These are phyloP conservation scores for Solanum chilense DNA, from an alignment of 257 asterid genomes.

Conservation along the genomic window DNA sequence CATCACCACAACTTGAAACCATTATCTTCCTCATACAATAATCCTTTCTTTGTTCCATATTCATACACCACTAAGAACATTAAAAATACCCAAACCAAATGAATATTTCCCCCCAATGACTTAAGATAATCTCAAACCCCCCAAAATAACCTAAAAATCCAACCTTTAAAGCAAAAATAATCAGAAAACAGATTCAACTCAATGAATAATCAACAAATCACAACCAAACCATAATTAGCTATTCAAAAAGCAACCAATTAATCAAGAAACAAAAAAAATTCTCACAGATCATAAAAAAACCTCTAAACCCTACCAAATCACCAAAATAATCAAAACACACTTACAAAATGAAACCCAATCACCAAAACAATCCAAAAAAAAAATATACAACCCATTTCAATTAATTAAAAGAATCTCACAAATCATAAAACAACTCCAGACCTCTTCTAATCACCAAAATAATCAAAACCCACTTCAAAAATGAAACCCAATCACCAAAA, in stretches of 20 bases:
- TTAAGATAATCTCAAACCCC: neutral
- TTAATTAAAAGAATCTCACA: neutral
- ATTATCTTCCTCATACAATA: neutral
- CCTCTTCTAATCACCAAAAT: too few species aligned
- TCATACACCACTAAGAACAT: neutral
- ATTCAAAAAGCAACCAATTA: neutral
- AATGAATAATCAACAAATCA: neutral
- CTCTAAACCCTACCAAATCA: neutral
- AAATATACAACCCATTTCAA: neutral
- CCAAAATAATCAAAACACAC: neutral
- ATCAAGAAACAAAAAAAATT: neutral
- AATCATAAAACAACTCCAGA: too few species aligned
- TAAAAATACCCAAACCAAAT: neutral
- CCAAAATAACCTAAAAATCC: neutral
- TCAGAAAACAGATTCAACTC: neutral
- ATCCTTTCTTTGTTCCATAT: neutral
- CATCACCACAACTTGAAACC: neutral
- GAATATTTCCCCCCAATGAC: neutral
- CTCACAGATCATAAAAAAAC: neutral
- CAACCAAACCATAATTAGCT: neutral
- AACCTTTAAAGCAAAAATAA: neutral
- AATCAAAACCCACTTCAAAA: too few species aligned
- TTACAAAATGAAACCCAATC: neutral
- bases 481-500: too few species aligned
- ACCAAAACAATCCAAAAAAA: neutral